These are phyloP conservation scores for Raphanus raphanistrum DNA, from an alignment of 345 rosid genomes.

Conservation along the genomic window DNA sequence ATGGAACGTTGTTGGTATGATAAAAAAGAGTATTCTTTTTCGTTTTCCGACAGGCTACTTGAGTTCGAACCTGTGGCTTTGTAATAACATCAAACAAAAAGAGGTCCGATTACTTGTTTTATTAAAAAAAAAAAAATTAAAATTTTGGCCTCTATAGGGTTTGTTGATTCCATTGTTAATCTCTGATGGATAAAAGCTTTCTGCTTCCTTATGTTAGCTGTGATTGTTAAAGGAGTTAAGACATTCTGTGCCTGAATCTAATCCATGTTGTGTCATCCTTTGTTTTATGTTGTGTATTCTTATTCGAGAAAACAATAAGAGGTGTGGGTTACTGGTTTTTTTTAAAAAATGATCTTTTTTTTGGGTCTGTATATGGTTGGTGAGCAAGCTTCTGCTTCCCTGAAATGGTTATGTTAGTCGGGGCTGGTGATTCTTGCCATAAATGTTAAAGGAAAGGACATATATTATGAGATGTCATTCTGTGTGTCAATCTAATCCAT, in stretches of 20 bases:
- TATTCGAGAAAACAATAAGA: too few species aligned
- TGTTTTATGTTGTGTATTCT: too few species aligned
- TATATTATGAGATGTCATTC: neutral
- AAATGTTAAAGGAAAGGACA: neutral
- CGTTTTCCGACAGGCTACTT: neutral
- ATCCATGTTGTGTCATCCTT: too few species aligned
- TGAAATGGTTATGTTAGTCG: neutral
- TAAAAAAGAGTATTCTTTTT: neutral
- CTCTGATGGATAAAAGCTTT: too few species aligned
- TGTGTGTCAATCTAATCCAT: conserved; percentile 4
- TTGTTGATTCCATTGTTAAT: neutral
- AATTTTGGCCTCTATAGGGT: neutral
- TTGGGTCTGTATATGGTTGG: neutral
- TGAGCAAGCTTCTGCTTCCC: neutral
- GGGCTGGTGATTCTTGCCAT: neutral
- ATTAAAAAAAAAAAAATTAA: neutral
- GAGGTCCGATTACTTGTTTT: too few species aligned
- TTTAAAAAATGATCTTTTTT: neutral
- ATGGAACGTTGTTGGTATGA: neutral
- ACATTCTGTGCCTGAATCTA: too few species aligned
- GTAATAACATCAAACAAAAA: neutral
- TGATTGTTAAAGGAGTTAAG: too few species aligned
- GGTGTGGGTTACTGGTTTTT: neutral
- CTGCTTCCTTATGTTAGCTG: too few species aligned
- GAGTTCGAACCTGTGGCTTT: neutral